Evolutionary conservation across 179 eudicot genomes (phyloP).

Genomic region (Monotropa hypopitys): DNA sequence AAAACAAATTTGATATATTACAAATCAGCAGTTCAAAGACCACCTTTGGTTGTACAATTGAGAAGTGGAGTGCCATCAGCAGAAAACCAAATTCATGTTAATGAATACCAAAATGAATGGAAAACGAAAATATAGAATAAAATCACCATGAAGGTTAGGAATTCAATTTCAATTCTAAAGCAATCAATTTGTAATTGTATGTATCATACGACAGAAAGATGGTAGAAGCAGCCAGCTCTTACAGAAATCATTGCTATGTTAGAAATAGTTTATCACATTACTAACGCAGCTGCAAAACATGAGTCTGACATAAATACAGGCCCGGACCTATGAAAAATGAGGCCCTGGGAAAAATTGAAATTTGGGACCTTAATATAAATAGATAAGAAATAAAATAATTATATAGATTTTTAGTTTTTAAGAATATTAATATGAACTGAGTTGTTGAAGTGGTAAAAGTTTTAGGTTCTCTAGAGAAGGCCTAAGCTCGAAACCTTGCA

Average conservation of each 20-base stretch:
- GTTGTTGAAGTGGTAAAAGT: too few species aligned
- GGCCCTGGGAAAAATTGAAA: too few species aligned
- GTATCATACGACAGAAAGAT: not conserved
- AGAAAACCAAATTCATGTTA: not conserved
- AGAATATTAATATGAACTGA: too few species aligned
- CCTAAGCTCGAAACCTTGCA: too few species aligned
- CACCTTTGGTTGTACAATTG: not conserved
- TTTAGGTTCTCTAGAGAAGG: too few species aligned
- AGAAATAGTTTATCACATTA: not conserved
- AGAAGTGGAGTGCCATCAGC: not conserved
- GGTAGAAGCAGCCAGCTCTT: not conserved
- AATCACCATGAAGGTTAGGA: not conserved
- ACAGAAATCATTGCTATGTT: not conserved
- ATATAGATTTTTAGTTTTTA: not conserved
- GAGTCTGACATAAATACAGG: not conserved
- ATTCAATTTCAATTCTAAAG: not conserved
- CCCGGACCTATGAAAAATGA: not conserved
- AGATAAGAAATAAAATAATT: too few species aligned
- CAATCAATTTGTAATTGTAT: not conserved
- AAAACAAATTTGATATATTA: not conserved
- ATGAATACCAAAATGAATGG: not conserved
- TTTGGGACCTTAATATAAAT: too few species aligned
- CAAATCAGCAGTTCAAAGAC: not conserved
- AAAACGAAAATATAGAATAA: not conserved
- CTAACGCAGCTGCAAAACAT: not conserved